Evolutionary conservation across 2,329 filamentous ascomycete species (phyloP), one percentile per base, ranked within the genome.

Genomic region (Alternaria viburni): DNA sequence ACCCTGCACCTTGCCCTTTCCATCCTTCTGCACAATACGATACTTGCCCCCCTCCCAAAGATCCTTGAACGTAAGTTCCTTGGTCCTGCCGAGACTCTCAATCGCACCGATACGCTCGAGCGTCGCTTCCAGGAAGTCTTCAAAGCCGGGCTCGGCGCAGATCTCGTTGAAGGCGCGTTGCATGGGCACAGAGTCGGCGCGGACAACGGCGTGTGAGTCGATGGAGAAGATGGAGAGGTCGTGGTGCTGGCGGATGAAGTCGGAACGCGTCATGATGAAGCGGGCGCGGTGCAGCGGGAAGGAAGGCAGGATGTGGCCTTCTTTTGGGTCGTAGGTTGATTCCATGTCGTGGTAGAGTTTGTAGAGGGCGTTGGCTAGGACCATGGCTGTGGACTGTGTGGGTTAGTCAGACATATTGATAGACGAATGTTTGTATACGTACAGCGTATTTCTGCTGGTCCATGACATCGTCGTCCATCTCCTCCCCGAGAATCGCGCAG

Each of bases 381-480:
- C 92, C 91, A 98, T 97, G 41, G 96, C 93, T 12, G 93, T 94
- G 12, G 93, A 92, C 88, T 93, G 64, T 11, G 25, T 25, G 17
- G 15, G 8, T 57, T 26, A 57, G 58, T 15, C 26, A 25, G 5
- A 17, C 15, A 11, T 2, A 13, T 25, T 21, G 7, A 8, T 2
- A n/a, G 4, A 44, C 0, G 12, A 4, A 7, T n/a, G 1, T 15
- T 5, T 13, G 41, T 17, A 3, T 21, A 87, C 90, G 81, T 84
- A 93, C 91, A 49, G 94, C 93, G 85, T 93, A 97, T 79, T 98
- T 97, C 77, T 98, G 93, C 80, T 97, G 92, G 75, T 97, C 93
- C 90, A 98, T 98, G 70, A 97, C 96, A 77, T 99, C 96, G 80
- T 98, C 96, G 71, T 98, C 96, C 90, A 91, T 93, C 67, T 90